Base-by-base conservation (phyloP, 2,329 filamentous ascomycete genomes). In the Trichoderma citrinoviride region DNA sequence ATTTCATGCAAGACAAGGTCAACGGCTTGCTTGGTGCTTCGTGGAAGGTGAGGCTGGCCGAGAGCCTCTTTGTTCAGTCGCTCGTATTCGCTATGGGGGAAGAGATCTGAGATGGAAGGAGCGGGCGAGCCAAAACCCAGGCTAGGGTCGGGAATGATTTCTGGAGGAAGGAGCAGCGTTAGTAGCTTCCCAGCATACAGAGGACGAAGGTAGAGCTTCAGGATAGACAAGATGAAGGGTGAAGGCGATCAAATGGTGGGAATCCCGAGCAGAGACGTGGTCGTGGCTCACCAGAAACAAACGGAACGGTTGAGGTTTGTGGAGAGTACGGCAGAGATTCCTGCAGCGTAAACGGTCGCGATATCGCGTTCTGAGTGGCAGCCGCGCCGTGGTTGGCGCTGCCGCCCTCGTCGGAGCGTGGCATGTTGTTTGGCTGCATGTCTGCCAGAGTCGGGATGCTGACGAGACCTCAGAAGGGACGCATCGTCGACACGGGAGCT, bases 251-350 rank as follows among this genome's bases (percentile, higher is more conserved):
- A 4, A n/a, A n/a, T 12, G 3, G 12, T 37, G 3, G 17, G 8
- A 23, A 33, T n/a, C 19, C n/a, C 37, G 4, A 54, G 40, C 33
- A 49, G 33, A 21, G 43, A 58, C 19, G 37, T 19, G 41, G 43
- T 25, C 54, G 50, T 8, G 60, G 72, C 81, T 68, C 77, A 93
- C 91, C 87, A 69, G 90, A 85, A 75, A 90, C 86, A 76, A 94
- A 92, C 3, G 91, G 91, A 60, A 91, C 83, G 55, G 93, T 89
- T 3, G 90, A 92, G 55, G 89, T 91, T 74, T 94, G 89, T 25
- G 92, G 91, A 58, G 91, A 91, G 77, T 88, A 93, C n/a, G 90
- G 90, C 52, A 95, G 81, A 33, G 91, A 91, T 73, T 95, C 90
- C 64, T 89, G 85, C 14, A 95, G 84, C 3, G 84, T 85, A 73